Conservation (phyloP, 345 rosid genomes). For the Melaleuca alternifolia region DNA sequence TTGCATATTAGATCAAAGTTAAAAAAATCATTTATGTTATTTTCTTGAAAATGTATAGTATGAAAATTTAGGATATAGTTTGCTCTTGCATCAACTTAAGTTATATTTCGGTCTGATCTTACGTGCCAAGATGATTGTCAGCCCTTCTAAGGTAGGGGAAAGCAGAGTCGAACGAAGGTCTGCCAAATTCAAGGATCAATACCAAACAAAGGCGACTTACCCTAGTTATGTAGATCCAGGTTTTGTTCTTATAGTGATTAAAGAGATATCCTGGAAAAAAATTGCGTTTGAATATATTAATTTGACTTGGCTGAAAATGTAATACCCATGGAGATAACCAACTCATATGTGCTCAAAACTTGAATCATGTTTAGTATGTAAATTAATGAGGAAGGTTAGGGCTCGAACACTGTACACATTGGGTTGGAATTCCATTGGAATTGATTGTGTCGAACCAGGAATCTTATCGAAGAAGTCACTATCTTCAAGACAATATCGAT, state of each 20-base stretch:
- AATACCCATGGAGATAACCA: background rate
- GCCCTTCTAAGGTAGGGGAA: background rate
- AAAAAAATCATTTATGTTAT: no score
- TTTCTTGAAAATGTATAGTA: background rate
- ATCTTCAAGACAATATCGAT: rapidly evolving
- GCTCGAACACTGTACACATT: background rate
- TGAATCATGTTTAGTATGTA: background rate
- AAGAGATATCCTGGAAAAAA: background rate
- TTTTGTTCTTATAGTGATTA: background rate
- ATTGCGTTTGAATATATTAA: background rate
- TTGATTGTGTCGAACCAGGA: background rate
- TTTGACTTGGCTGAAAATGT: background rate
- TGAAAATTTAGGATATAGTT: background rate
- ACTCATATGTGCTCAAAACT: background rate
- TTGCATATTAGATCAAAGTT: no score
- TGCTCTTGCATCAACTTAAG: background rate
- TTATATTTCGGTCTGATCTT: background rate
- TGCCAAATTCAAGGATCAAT: background rate
- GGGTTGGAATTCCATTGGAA: background rate
- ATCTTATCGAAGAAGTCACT: background rate
- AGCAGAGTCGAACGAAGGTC: background rate
- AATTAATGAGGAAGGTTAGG: background rate
- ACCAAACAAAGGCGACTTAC: background rate
- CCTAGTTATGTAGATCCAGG: background rate
- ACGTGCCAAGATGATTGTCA: background rate